Percentiles rank a stretch among this genome's conserved stretches.
phyloP scores from a whole-genome alignment of 2,329 filamentous ascomycete species.

The Stenocarpella maydis region DNA sequence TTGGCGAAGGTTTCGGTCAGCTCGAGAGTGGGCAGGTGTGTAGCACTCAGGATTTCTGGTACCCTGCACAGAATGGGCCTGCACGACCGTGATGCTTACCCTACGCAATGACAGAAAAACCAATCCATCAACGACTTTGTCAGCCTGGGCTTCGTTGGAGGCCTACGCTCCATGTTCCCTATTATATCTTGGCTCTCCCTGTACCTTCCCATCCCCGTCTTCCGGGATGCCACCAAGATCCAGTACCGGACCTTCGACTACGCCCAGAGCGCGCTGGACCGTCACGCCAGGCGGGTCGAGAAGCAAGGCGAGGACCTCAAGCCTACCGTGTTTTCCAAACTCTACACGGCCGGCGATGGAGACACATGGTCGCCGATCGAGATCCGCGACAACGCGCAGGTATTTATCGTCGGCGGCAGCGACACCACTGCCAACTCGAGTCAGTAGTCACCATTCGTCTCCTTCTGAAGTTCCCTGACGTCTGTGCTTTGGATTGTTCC shows the following conservation, averaged over 20 bases:
- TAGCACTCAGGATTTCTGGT: background rate
- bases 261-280: conserved; percentile 33
- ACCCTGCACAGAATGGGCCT: too few species aligned
- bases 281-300: conserved; percentile 37
- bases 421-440: conserved; percentile 58
- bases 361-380: conserved; percentile 44
- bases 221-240: conserved; percentile 34
- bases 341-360: conserved; percentile 45
- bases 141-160: conserved; percentile 38
- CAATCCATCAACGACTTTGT: conserved; percentile 51
- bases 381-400: conserved; percentile 49
- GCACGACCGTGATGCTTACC: background rate
- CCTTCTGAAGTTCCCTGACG: background rate
- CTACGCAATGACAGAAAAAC: conserved; percentile 44
- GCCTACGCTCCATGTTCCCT: conserved; percentile 43
- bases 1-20: conserved; percentile 62
- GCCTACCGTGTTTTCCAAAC: conserved; percentile 48
- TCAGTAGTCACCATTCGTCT: background rate
- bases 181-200: conserved; percentile 39
- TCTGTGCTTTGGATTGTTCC: background rate
- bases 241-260: conserved; percentile 35
- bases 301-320: conserved; percentile 34
- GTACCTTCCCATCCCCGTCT: conserved; percentile 38
- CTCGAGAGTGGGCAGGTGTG: conserved; percentile 59
- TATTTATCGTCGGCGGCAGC: conserved; percentile 58